Conservation (phyloP, 345 rosid species). For the Hypericum androsaemum region DNA sequence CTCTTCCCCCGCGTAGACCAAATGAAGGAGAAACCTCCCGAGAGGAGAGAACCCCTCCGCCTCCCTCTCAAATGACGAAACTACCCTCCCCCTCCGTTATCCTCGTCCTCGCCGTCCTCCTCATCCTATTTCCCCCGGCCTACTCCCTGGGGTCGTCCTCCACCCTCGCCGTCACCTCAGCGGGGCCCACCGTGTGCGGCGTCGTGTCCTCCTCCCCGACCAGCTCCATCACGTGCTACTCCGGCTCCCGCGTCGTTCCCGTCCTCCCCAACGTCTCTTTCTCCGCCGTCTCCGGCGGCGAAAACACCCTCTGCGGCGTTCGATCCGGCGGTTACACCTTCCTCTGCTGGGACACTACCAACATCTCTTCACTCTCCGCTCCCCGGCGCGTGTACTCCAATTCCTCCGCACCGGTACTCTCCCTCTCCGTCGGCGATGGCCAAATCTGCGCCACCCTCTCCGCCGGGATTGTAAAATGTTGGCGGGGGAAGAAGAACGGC, state of each 20-base stretch:
- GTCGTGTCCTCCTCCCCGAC: constrained; percentile 33
- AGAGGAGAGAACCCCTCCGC: constrained; percentile 4
- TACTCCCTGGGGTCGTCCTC: constrained; percentile 53
- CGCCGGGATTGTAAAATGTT: constrained; percentile 31
- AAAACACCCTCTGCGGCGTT: constrained; percentile 51
- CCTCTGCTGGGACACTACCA: constrained; percentile 52
- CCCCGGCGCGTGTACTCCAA: constrained; percentile 43
- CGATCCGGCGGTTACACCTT: constrained; percentile 47
- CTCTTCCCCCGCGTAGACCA: too few species aligned
- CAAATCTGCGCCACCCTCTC: constrained; percentile 60
- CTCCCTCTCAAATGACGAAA: constrained; percentile 42
- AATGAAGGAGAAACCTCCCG: constrained; percentile 39
- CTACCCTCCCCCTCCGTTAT: constrained; percentile 13
- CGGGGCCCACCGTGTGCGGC: constrained; percentile 54
- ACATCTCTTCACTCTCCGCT: constrained; percentile 1
- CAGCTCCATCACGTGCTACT: constrained; percentile 40
- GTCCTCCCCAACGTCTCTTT: constrained; percentile 48
- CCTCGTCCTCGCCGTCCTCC: background rate
- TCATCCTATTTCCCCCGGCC: constrained; percentile 24
- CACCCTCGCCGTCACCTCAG: constrained; percentile 52
- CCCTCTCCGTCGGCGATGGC: constrained; percentile 48
- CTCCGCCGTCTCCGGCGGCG: constrained; percentile 53
- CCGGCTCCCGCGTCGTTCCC: constrained; percentile 13
- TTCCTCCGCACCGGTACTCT: constrained; percentile 26
- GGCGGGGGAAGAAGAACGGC: constrained; percentile 37